Conservation (phyloP, 768 basidiomycete species). For the Pisolithus marmoratus region DNA sequence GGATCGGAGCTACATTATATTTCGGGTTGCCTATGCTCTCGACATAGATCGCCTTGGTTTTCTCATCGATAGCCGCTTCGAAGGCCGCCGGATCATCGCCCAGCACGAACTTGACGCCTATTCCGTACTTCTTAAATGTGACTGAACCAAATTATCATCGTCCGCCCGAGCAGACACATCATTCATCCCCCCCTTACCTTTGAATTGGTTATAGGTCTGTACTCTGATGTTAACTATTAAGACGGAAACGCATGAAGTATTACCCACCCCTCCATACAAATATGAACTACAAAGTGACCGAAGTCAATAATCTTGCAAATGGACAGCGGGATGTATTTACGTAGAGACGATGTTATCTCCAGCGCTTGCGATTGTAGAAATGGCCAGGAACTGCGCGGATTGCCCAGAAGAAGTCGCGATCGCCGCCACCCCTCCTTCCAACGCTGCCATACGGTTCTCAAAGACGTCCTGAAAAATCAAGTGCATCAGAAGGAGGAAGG, state of each 20-base stretch:
- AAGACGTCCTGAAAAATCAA: slow-evolving; percentile 47
- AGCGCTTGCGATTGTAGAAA: slow-evolving; percentile 42
- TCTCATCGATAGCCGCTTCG: slow-evolving; percentile 50
- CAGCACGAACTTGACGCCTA: slow-evolving; percentile 49
- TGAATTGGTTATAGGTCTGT: slow-evolving; percentile 61
- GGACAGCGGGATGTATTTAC: slow-evolving; percentile 26
- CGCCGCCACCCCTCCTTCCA: slow-evolving; percentile 60
- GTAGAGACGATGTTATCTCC: slow-evolving; percentile 67
- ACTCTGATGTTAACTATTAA: background rate
- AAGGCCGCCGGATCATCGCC: slow-evolving; percentile 43
- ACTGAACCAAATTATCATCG: slow-evolving; percentile 28
- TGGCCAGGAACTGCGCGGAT: slow-evolving; percentile 56
- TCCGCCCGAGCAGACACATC: background rate
- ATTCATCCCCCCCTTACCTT: slow-evolving; percentile 31
- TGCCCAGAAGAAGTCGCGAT: slow-evolving; percentile 55
- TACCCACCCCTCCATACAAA: slow-evolving; percentile 55
- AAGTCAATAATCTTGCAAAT: background rate
- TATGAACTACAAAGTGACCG: slow-evolving; percentile 31
- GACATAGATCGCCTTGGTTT: slow-evolving; percentile 53
- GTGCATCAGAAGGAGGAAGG: background rate
- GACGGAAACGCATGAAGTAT: background rate
- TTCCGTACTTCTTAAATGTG: slow-evolving; percentile 49
- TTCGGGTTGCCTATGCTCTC: slow-evolving; percentile 63
- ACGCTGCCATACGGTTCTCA: slow-evolving; percentile 57
- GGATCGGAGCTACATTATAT: slow-evolving; percentile 49